Conservation (phyloP, 2,329 filamentous ascomycete species). For the Epichloe hybrida region DNA sequence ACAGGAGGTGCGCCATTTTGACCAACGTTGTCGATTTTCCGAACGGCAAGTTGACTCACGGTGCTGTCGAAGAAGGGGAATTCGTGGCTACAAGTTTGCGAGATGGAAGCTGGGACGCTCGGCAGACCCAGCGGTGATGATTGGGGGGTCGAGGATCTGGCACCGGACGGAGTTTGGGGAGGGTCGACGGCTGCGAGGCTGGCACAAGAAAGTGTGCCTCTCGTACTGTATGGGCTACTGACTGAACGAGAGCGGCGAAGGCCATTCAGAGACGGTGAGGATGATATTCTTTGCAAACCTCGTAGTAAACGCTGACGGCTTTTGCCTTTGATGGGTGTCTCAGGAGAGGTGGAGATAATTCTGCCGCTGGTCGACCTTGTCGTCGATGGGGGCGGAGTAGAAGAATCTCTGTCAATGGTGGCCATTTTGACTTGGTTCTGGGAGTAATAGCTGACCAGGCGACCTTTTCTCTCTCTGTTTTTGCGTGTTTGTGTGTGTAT, state of each 20-base stretch:
- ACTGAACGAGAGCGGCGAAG: conserved; percentile 51
- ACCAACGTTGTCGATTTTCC: conserved; percentile 39
- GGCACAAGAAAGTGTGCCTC: conserved; percentile 39
- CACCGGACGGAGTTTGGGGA: conserved; percentile 15
- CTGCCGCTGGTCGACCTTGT: conserved; percentile 11
- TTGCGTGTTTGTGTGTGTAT: neutral
- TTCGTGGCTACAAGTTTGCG: conserved; percentile 27
- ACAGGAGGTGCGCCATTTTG: conserved; percentile 29
- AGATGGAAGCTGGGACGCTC: conserved; percentile 22
- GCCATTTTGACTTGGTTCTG: neutral
- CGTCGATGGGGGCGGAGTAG: conserved; percentile 13
- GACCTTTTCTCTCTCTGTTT: neutral
- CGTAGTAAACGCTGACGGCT: conserved; percentile 57
- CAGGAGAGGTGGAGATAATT: conserved; percentile 10
- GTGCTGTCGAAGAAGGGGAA: conserved; percentile 25
- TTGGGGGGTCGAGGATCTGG: conserved; percentile 20
- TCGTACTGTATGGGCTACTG: conserved; percentile 51
- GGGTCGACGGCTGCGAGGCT: conserved; percentile 32
- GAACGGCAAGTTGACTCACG: conserved; percentile 38
- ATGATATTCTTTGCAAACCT: conserved; percentile 68
- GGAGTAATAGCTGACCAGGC: neutral
- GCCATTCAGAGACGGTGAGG: conserved; percentile 57
- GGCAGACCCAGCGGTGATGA: conserved; percentile 26
- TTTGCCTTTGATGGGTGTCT: conserved; percentile 40
- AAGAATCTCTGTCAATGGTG: conserved; percentile 7